Conservation (phyloP, 2,329 filamentous ascomycete genomes). For the Chrysoporthe puriensis region DNA sequence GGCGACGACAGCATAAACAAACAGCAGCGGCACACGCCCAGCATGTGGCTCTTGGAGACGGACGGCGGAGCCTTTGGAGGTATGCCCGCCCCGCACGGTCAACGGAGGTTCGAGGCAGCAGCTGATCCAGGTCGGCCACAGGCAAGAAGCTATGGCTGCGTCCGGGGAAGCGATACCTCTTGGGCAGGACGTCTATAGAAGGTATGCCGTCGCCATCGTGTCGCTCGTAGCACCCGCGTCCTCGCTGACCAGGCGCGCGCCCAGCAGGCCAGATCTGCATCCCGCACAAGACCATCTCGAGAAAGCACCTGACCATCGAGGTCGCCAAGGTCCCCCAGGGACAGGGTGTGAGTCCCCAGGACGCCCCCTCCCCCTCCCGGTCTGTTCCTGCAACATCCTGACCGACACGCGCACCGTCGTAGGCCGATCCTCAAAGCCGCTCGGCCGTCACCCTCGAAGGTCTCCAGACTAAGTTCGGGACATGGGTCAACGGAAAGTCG, state of each 20-base stretch:
- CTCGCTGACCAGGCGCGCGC: constrained; percentile 4
- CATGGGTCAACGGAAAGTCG: constrained; percentile 72
- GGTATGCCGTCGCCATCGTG: constrained; percentile 43
- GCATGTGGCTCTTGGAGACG: constrained; percentile 70
- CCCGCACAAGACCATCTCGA: constrained; percentile 80
- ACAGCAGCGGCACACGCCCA: neutral
- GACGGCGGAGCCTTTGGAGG: constrained; percentile 57
- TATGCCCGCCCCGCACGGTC: constrained; percentile 31
- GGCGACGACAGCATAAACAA: neutral
- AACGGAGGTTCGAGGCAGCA: neutral
- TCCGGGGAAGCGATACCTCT: constrained; percentile 82
- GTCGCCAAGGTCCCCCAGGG: constrained; percentile 68
- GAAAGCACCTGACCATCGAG: constrained; percentile 82
- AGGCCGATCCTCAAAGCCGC: constrained; percentile 66
- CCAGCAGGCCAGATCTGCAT: constrained; percentile 70
- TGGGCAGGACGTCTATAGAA: constrained; percentile 76
- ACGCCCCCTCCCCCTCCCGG: neutral
- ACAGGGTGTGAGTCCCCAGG: constrained; percentile 61
- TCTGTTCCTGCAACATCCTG: constrained; percentile 14
- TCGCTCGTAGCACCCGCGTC: constrained; percentile 33
- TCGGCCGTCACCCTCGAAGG: constrained; percentile 78
- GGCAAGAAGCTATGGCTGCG: constrained; percentile 80
- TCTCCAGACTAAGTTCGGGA: constrained; percentile 82
- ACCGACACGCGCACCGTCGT: neutral
- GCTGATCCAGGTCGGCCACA: constrained; percentile 37